A percentile compares a stretch with the other conserved stretches of the same genome.
Conservation (phyloP, 495 filamentous ascomycete genomes). For the Aspergillus nidulans region DNA sequence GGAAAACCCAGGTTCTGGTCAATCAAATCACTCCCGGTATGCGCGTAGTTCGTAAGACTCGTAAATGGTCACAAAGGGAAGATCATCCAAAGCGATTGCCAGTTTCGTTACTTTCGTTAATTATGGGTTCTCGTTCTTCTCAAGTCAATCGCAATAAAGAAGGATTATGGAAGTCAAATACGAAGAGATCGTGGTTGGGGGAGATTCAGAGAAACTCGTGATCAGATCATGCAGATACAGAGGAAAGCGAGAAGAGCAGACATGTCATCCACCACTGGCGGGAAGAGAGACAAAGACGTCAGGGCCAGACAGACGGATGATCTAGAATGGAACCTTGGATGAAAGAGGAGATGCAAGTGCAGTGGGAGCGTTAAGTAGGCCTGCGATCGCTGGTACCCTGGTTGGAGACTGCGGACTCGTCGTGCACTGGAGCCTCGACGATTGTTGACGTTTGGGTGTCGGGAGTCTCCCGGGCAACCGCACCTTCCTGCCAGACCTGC, state of each 20-base stretch:
- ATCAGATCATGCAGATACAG: constrained; percentile 8
- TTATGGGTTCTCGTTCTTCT: constrained; percentile 4
- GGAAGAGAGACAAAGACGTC: constrained; percentile 17
- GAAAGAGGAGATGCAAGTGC: constrained; percentile 12
- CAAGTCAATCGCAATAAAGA: constrained; percentile 1
- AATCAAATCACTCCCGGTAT: constrained; percentile 1
- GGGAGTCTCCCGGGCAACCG: constrained; percentile 40
- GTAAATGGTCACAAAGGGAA: constrained; percentile 27
- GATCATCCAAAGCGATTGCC: constrained; percentile 14
- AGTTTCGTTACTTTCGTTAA: constrained; percentile 16
- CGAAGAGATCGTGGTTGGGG: constrained; percentile 10
- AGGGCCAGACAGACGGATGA: constrained; percentile 9
- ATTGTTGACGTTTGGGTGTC: constrained; percentile 31
- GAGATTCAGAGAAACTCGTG: constrained; percentile 8
- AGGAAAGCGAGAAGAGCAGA: constrained; percentile 7
- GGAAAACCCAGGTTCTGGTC: not conserved
- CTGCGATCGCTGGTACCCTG: not conserved
- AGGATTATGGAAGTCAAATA: constrained; percentile 7
- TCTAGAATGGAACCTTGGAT: not conserved
- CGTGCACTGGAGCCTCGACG: not conserved
- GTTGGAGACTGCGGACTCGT: constrained; percentile 15
- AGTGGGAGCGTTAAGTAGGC: constrained; percentile 15
- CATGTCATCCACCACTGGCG: constrained; percentile 14
- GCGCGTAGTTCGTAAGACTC: constrained; percentile 31
- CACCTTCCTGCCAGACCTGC: constrained; percentile 8